Evolutionary conservation across 2,329 filamentous ascomycete species (phyloP).

Genomic region (Pseudogymnoascus sp.): DNA sequence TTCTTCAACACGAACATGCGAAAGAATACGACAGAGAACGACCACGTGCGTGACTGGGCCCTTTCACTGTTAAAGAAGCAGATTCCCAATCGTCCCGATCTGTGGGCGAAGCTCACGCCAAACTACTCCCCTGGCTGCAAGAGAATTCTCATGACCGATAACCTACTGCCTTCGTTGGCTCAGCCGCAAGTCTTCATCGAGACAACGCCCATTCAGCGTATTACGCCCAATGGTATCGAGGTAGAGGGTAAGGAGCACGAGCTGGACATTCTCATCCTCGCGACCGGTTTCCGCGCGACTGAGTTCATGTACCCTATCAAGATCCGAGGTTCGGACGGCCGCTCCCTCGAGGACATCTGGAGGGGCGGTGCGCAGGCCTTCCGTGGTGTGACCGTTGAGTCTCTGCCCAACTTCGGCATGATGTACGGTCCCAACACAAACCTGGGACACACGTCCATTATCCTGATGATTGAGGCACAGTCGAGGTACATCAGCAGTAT

Average conservation of each 20-base stretch:
- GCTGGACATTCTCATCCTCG: slow-evolving; percentile 49
- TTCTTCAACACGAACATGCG: slow-evolving; percentile 34
- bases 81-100: slow-evolving; percentile 40
- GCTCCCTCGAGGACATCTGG: slow-evolving; percentile 44
- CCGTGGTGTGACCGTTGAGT: slow-evolving; percentile 43
- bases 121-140: slow-evolving; percentile 48
- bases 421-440: slow-evolving; percentile 49
- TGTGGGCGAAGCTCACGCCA: slow-evolving; percentile 47
- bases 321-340: slow-evolving; percentile 38
- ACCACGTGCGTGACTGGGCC: slow-evolving; percentile 33
- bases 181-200: slow-evolving; percentile 42
- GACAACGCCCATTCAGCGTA: slow-evolving; percentile 39
- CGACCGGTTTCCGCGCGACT: slow-evolving; percentile 51
- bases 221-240: slow-evolving; percentile 40
- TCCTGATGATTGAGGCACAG: slow-evolving; percentile 56
- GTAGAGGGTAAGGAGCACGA: slow-evolving; percentile 34
- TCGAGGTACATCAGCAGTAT: slow-evolving; percentile 45
- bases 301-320: slow-evolving; percentile 53
- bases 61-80: slow-evolving; percentile 36
- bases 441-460: slow-evolving; percentile 46
- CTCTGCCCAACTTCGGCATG: slow-evolving; percentile 48
- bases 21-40: slow-evolving; percentile 32
- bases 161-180: slow-evolving; percentile 46
- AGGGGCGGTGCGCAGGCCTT: slow-evolving; percentile 42
- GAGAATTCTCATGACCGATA: slow-evolving; percentile 45